Evolutionary conservation across 352 stramenopile genomes (phyloP).

Genomic region (Pseudoperonospora humuli): DNA sequence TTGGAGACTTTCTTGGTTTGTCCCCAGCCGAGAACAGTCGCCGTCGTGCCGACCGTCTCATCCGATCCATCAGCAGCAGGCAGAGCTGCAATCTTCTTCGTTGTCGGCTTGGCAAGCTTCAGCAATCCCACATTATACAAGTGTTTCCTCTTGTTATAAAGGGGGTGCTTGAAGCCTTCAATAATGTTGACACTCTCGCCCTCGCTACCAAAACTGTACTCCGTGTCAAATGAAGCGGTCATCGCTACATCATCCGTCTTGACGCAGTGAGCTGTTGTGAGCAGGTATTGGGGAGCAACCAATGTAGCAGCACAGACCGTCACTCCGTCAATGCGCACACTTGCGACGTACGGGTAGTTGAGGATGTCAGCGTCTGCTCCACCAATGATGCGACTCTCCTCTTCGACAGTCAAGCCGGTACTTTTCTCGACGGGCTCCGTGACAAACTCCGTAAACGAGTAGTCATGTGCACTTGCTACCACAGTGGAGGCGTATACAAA

Average conservation of each 20-base stretch:
- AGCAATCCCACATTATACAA: conserved; percentile 42
- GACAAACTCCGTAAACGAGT: conserved; percentile 10
- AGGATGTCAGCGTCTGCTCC: conserved; percentile 9
- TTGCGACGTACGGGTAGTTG: conserved; percentile 48
- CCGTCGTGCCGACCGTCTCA: conserved; percentile 38
- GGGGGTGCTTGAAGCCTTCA: conserved; percentile 15
- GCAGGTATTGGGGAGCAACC: conserved; percentile 49
- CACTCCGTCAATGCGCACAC: conserved; percentile 35
- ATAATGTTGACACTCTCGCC: conserved; percentile 19
- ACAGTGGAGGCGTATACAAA: neutral
- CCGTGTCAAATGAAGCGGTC: conserved; percentile 21
- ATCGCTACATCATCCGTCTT: conserved; percentile 23
- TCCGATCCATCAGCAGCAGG: conserved; percentile 35
- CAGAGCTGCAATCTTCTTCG: conserved; percentile 26
- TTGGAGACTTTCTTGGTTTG: conserved; percentile 30
- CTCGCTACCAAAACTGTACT: conserved; percentile 17
- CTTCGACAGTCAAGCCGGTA: conserved; percentile 13
- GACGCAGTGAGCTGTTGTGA: conserved; percentile 66
- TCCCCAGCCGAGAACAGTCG: conserved; percentile 50
- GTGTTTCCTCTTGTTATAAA: conserved; percentile 24
- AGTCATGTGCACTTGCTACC: conserved; percentile 1
- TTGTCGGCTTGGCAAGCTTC: conserved; percentile 37
- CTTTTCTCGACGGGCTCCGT: conserved; percentile 5
- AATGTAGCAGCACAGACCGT: conserved; percentile 59
- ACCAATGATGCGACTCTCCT: conserved; percentile 25